Conservation (phyloP, 2,329 filamentous ascomycete species). For the Ophiostoma sp. region DNA sequence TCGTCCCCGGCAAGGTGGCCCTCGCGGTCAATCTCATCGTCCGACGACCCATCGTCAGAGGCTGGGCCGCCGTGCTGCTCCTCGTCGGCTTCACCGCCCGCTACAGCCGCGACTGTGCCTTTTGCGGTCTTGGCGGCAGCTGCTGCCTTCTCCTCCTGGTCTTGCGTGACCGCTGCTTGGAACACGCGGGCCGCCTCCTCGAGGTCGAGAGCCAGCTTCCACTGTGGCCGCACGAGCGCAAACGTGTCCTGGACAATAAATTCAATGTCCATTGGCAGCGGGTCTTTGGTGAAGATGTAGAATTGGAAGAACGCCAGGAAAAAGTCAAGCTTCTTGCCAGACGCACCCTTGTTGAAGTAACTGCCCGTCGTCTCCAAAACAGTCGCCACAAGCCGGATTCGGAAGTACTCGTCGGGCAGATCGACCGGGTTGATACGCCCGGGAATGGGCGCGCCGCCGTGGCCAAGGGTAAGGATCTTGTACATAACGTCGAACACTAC, state of each 20-base stretch:
- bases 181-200: constrained; percentile 82
- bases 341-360: constrained; percentile 88
- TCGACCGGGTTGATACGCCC: constrained; percentile 75
- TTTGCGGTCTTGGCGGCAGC: constrained; percentile 50
- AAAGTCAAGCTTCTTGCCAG: constrained; percentile 96
- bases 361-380: constrained; percentile 92
- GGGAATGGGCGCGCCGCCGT: constrained; percentile 76
- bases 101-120: background rate
- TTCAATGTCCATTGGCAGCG: constrained; percentile 92
- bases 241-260: constrained; percentile 94
- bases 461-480: constrained; percentile 87
- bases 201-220: constrained; percentile 76
- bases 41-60: constrained; percentile 80
- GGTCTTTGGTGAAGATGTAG: constrained; percentile 86
- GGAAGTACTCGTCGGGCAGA: constrained; percentile 89
- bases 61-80: constrained; percentile 61
- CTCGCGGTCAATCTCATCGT: constrained; percentile 67
- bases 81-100: background rate
- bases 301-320: constrained; percentile 97
- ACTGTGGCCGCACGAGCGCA: constrained; percentile 77
- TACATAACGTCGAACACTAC: constrained; percentile 95
- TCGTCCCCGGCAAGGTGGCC: constrained; percentile 60
- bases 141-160: constrained; percentile 72
- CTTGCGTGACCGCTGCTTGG: constrained; percentile 79
- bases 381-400: constrained; percentile 82